Evolutionary conservation across 495 filamentous ascomycete genomes (phyloP).

Genomic region (Tuber brumale): DNA sequence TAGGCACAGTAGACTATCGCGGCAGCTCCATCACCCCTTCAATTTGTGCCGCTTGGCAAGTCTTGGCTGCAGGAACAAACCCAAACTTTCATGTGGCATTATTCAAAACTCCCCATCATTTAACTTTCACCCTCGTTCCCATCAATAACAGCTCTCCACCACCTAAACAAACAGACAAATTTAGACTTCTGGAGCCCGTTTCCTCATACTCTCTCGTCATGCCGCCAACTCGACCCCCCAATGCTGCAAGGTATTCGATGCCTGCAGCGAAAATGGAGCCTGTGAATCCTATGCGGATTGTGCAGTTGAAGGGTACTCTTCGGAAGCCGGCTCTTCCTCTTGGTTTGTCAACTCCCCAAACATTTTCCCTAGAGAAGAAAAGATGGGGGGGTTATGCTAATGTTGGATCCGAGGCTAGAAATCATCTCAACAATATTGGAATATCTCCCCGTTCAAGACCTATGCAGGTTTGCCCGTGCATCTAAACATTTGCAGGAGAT

Average conservation of each 20-base stretch:
- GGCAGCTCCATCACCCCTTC: too few species aligned
- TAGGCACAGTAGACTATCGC: too few species aligned
- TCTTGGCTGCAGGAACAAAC: not conserved
- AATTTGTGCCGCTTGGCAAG: too few species aligned
- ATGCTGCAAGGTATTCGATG: conserved; percentile 21
- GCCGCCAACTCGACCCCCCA: conserved; percentile 26
- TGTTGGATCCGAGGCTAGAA: conserved; percentile 49
- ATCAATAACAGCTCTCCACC: not conserved
- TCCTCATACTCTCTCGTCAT: conserved; percentile 17
- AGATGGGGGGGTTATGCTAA: not conserved
- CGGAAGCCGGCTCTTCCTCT: not conserved
- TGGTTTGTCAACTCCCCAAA: not conserved
- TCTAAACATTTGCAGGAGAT: conserved; percentile 91
- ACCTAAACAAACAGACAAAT: not conserved
- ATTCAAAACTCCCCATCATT: conserved; percentile 8
- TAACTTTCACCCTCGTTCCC: not conserved
- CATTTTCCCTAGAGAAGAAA: not conserved
- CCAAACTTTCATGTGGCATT: not conserved
- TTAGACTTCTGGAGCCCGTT: not conserved
- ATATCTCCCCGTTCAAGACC: conserved; percentile 74
- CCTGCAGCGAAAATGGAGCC: conserved; percentile 34
- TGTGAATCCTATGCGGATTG: not conserved
- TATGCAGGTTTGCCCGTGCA: conserved; percentile 76
- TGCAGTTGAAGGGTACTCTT: not conserved
- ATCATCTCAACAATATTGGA: conserved; percentile 84